Conservation (phyloP, 345 rosid species). For the Eutrema yunnanense region DNA sequence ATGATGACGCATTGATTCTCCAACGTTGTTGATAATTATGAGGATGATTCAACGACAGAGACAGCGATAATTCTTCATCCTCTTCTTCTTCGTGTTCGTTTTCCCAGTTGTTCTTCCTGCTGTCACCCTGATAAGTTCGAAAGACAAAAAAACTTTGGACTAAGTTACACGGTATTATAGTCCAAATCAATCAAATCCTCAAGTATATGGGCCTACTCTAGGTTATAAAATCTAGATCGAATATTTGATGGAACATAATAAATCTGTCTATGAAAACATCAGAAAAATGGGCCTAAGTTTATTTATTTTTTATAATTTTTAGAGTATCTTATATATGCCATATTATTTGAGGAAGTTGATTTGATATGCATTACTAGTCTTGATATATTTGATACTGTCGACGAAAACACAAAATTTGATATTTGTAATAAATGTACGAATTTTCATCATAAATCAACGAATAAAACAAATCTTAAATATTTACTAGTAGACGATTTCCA, state of each 20-base stretch:
- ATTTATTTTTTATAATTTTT: not conserved
- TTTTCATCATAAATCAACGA: not conserved
- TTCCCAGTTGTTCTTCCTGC: slow-evolving; percentile 11
- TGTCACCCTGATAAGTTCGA: slow-evolving; percentile 4
- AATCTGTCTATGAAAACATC: not conserved
- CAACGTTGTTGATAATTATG: slow-evolving; percentile 7
- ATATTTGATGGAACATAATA: not conserved
- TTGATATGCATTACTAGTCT: not conserved
- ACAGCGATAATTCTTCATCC: slow-evolving; percentile 19
- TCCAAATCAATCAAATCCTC: not conserved
- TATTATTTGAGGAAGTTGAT: not conserved
- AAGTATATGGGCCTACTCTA: not conserved
- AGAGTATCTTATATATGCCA: not conserved
- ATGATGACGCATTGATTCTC: slow-evolving; percentile 28
- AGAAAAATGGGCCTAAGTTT: not conserved
- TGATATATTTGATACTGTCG: not conserved
- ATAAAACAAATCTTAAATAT: not conserved
- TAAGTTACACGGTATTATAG: not conserved
- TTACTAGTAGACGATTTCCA: not conserved
- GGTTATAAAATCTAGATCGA: not conserved
- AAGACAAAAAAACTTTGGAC: not conserved
- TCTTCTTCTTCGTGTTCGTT: not conserved
- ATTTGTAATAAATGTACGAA: not conserved
- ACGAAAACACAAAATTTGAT: not conserved
- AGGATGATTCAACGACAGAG: slow-evolving; percentile 22